These are phyloP conservation scores for Emmonsiellopsis sp. DNA, from an alignment of 2,329 filamentous ascomycete species.

Conservation along the genomic window DNA sequence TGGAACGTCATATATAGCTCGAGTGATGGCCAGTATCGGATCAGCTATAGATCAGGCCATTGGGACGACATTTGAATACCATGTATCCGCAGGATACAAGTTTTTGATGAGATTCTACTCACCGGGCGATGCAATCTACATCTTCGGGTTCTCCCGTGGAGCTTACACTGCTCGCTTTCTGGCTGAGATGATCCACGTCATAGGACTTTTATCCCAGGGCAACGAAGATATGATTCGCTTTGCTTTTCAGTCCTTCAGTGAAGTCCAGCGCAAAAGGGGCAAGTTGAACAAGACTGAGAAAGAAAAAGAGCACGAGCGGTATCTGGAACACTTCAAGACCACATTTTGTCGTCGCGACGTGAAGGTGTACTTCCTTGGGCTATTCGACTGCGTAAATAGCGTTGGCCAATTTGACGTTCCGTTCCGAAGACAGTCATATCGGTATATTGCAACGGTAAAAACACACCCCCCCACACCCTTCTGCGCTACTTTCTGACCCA, in stretches of 20 bases:
- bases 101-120: constrained; percentile 49
- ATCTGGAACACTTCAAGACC: constrained; percentile 38
- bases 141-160: constrained; percentile 47
- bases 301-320: constrained; percentile 12
- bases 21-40: constrained; percentile 9
- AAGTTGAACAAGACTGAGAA: constrained; percentile 15
- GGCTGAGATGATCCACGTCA: constrained; percentile 42
- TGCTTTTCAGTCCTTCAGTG: constrained; percentile 29
- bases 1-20: constrained; percentile 6
- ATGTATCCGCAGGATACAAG: constrained; percentile 45
- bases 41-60: constrained; percentile 11
- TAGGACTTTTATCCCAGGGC: constrained; percentile 42
- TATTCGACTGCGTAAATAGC: constrained; percentile 48
- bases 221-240: constrained; percentile 49
- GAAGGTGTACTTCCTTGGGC: constrained; percentile 45
- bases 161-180: constrained; percentile 48
- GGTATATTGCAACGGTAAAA: constrained; percentile 29
- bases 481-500: constrained; percentile 13
- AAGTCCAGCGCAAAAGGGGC: constrained; percentile 25
- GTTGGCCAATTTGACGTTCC: constrained; percentile 29
- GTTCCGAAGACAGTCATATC: constrained; percentile 29
- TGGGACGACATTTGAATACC: constrained; percentile 36
- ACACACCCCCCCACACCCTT: constrained; percentile 13
- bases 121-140: constrained; percentile 44
- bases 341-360: constrained; percentile 43